Conservation (phyloP, 768 basidiomycete genomes). For the Cystofilobasidium ferigula region DNA sequence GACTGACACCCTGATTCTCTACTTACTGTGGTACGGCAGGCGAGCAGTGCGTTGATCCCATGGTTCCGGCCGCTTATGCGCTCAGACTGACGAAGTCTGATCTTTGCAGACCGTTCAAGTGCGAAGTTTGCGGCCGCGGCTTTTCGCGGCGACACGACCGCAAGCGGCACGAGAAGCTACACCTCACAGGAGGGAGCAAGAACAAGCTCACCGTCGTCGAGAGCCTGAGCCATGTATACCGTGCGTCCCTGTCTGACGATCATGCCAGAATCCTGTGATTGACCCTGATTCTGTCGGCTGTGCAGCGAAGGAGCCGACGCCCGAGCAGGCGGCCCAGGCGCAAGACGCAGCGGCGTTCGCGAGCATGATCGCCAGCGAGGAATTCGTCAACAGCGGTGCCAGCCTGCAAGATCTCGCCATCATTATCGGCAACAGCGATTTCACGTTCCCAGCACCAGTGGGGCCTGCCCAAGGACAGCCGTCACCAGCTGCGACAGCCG, state of each 20-base stretch:
- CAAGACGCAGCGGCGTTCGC: neutral
- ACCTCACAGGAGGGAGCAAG: neutral
- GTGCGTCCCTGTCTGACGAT: neutral
- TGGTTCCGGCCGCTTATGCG: neutral
- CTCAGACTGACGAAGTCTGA: neutral
- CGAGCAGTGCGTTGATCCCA: no score
- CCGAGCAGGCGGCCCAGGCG: neutral
- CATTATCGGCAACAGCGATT: neutral
- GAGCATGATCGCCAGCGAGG: neutral
- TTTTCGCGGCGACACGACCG: neutral
- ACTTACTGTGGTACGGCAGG: neutral
- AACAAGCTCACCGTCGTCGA: neutral
- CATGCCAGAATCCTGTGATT: no score
- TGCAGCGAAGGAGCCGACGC: neutral
- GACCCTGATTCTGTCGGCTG: no score
- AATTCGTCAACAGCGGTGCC: neutral
- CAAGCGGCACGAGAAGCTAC: neutral
- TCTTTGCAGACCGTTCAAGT: neutral
- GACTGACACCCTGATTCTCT: neutral
- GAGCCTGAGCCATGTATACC: neutral
- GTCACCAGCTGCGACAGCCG: neutral
- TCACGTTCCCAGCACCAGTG: neutral
- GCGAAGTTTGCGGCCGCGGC: constrained; percentile 1
- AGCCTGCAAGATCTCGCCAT: neutral
- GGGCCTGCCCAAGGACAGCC: neutral